These are phyloP conservation scores for Leccinum variicolor DNA, from an alignment of 768 basidiomycete genomes.

Conservation along the genomic window DNA sequence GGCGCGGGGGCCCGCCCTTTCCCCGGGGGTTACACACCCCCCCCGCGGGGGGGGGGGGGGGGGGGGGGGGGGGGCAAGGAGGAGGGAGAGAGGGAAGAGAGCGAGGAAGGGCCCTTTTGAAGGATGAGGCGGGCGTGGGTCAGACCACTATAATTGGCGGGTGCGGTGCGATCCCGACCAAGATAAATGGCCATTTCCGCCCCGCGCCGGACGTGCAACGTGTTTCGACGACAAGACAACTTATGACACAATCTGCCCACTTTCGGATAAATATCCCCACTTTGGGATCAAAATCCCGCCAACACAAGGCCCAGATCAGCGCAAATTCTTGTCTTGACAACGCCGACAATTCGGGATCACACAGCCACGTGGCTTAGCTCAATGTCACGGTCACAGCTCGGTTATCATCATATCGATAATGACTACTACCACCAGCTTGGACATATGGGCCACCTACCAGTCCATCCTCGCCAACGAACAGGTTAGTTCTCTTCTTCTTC, in stretches of 20 bases:
- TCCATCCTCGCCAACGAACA: conserved; percentile 61
- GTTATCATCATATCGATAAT: conserved; percentile 5
- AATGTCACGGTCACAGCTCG: background rate
- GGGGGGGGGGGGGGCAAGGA: conserved; percentile 25
- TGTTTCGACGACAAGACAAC: conserved; percentile 61
- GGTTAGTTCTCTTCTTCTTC: conserved; percentile 41
- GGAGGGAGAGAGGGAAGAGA: conserved; percentile 21
- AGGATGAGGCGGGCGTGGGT: conserved; percentile 39
- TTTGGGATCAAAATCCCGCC: conserved; percentile 13
- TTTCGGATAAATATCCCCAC: conserved; percentile 16
- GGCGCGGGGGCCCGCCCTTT: no score
- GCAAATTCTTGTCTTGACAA: conserved; percentile 27
- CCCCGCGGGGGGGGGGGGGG: conserved; percentile 25
- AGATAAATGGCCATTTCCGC: conserved; percentile 49
- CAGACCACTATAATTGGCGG: conserved; percentile 47
- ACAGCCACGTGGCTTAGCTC: conserved; percentile 17
- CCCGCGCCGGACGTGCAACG: conserved; percentile 72
- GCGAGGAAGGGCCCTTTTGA: conserved; percentile 36
- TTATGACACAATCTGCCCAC: conserved; percentile 18
- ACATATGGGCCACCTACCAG: conserved; percentile 54
- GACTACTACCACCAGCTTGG: conserved; percentile 29
- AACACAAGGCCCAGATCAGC: conserved; percentile 11
- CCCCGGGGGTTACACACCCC: no score
- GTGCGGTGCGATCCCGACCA: conserved; percentile 53
- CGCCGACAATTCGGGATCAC: conserved; percentile 14